Evolutionary conservation across 2,329 filamentous ascomycete genomes (phyloP).

Genomic region (Keithomyces neogunnii): DNA sequence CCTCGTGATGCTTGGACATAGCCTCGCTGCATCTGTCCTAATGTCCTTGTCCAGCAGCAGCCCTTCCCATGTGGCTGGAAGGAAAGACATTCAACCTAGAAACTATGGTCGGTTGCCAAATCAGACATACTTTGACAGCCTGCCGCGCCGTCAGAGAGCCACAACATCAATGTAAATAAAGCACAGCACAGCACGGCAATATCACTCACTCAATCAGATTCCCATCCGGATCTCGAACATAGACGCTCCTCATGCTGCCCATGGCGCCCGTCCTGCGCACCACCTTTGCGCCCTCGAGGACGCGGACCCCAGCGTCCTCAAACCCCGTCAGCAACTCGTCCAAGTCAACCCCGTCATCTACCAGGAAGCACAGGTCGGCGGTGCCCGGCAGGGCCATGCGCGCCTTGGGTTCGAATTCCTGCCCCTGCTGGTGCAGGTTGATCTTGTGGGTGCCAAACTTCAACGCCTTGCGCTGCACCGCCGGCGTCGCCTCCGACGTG

Average conservation of each 20-base stretch:
- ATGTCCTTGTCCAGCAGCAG: no score
- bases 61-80: no score
- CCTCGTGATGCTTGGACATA: no score
- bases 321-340: conserved; percentile 34
- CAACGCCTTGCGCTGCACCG: conserved; percentile 38
- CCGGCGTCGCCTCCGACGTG: conserved; percentile 26
- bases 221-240: conserved; percentile 52
- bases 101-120: neutral
- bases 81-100: no score
- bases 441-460: conserved; percentile 52
- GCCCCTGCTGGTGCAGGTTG: conserved; percentile 49
- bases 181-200: neutral
- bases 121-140: neutral
- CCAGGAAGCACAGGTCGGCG: conserved; percentile 52
- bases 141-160: neutral
- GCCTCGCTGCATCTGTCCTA: no score
- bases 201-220: conserved; percentile 51
- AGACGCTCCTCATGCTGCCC: conserved; percentile 47
- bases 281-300: conserved; percentile 40
- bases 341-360: conserved; percentile 35
- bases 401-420: conserved; percentile 54
- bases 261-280: conserved; percentile 48
- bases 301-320: conserved; percentile 34
- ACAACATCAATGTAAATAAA: no score
- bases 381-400: conserved; percentile 43